Conservation (phyloP, 345 rosid genomes). For the Angophora floribunda region DNA sequence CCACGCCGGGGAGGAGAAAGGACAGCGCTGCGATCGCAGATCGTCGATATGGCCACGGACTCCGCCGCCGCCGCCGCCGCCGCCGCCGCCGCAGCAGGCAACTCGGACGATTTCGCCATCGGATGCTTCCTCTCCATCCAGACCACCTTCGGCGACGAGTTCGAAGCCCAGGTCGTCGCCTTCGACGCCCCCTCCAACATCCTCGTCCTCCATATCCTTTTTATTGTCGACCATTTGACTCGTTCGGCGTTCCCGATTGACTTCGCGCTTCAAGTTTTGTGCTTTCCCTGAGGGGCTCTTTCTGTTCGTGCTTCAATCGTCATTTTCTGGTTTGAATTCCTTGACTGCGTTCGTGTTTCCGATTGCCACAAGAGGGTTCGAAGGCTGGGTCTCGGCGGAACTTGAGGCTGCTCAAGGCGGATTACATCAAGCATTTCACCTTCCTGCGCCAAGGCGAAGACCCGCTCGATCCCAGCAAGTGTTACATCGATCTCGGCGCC, state of each 20-base stretch:
- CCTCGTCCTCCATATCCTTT: constrained; percentile 92
- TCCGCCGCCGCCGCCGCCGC: neutral
- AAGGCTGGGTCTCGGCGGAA: constrained; percentile 40
- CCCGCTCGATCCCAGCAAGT: constrained; percentile 62
- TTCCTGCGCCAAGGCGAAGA: constrained; percentile 71
- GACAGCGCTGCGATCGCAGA: neutral
- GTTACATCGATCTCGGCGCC: constrained; percentile 46
- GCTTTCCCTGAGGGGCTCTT: neutral
- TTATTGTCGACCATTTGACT: neutral
- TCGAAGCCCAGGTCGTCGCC: constrained; percentile 82
- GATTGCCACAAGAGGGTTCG: constrained; percentile 54
- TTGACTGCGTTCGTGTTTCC: constrained; percentile 16
- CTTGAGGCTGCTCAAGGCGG: constrained; percentile 68
- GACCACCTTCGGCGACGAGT: constrained; percentile 89
- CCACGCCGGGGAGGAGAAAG: neutral
- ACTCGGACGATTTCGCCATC: constrained; percentile 61
- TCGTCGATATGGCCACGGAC: neutral
- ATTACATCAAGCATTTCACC: constrained; percentile 55
- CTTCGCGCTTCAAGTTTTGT: neutral
- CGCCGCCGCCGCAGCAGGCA: neutral
- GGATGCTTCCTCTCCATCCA: constrained; percentile 84
- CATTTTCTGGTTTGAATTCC: neutral
- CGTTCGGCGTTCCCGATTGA: neutral
- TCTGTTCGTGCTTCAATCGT: neutral
- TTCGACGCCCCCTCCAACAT: constrained; percentile 90